Percentiles rank a stretch among this genome's conserved stretches.
Conservation (phyloP, 2,329 filamentous ascomycete genomes). For the Grosmannia huntii region DNA sequence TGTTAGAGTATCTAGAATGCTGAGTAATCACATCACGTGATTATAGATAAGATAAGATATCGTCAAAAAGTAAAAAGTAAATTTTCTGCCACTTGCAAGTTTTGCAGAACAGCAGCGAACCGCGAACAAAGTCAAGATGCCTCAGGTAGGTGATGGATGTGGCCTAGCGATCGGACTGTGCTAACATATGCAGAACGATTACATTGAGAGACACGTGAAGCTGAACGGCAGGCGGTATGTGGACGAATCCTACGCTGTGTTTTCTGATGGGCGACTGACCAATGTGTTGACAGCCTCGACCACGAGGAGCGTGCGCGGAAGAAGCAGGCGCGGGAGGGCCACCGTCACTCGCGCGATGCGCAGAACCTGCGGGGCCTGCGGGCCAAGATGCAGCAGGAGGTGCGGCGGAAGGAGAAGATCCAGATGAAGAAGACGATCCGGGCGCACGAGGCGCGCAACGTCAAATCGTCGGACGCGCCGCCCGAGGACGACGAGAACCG, state of each 20-base stretch:
- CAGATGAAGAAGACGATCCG: conserved; percentile 94
- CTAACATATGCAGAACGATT: conserved; percentile 58
- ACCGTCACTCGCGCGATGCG: conserved; percentile 78
- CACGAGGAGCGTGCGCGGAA: conserved; percentile 86
- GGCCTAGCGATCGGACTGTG: too few relatives aligned
- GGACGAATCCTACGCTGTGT: too few relatives aligned
- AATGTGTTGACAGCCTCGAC: conserved; percentile 44
- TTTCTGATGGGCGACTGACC: too few relatives aligned
- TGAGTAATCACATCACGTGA: background rate
- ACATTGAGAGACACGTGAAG: conserved; percentile 69
- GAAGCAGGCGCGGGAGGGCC: conserved; percentile 72
- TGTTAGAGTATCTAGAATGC: too few relatives aligned
- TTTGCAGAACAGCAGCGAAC: background rate
- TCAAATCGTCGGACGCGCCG: conserved; percentile 60
- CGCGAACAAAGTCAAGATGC: conserved; percentile 8
- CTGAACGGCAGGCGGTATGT: conserved; percentile 26
- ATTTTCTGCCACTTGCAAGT: background rate
- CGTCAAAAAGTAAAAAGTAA: background rate
- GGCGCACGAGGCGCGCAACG: conserved; percentile 88
- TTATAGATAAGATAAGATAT: background rate
- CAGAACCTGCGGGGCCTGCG: conserved; percentile 86
- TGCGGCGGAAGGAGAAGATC: conserved; percentile 94
- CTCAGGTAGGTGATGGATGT: conserved; percentile 8
- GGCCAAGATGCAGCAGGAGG: conserved; percentile 88
- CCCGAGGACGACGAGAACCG: conserved; percentile 59